These are phyloP conservation scores for Globisporangium carolinianum DNA, from an alignment of 352 stramenopile genomes.

Conservation along the genomic window DNA sequence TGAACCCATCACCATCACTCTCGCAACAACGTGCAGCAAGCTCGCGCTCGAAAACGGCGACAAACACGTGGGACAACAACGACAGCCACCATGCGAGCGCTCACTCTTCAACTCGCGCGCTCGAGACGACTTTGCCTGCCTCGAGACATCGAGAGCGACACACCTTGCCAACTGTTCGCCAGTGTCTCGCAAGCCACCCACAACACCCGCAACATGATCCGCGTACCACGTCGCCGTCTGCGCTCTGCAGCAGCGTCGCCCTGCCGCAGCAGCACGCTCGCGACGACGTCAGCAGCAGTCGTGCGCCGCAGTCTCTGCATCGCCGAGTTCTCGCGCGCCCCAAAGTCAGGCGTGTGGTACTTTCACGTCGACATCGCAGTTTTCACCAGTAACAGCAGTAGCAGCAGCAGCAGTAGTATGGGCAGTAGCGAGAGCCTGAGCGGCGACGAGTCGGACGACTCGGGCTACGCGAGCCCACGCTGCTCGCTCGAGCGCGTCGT, in stretches of 20 bases:
- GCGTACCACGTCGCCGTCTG: not conserved
- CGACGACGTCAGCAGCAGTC: constrained; percentile 1
- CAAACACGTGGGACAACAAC: no score
- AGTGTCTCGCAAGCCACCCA: not conserved
- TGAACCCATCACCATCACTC: no score
- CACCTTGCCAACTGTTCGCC: not conserved
- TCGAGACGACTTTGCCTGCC: not conserved
- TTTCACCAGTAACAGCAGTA: constrained; percentile 9
- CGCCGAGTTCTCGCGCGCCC: constrained; percentile 37
- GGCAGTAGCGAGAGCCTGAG: constrained; percentile 8
- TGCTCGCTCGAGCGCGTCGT: constrained; percentile 15
- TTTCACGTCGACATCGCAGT: constrained; percentile 59
- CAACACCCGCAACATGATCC: not conserved
- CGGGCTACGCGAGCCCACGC: constrained; percentile 5
- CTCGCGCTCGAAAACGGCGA: no score
- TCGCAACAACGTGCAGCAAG: no score
- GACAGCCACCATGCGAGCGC: no score
- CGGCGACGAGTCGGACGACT: constrained; percentile 16
- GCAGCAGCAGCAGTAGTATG: not conserved
- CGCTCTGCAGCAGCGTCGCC: not conserved
- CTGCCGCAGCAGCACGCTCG: constrained; percentile 2
- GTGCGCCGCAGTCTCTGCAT: constrained; percentile 30
- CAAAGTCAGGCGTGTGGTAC: constrained; percentile 51
- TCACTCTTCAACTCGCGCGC: not conserved
- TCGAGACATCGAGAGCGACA: not conserved